Base-by-base conservation (phyloP, 768 basidiomycete species). In the Leccinum aurantiacum region DNA sequence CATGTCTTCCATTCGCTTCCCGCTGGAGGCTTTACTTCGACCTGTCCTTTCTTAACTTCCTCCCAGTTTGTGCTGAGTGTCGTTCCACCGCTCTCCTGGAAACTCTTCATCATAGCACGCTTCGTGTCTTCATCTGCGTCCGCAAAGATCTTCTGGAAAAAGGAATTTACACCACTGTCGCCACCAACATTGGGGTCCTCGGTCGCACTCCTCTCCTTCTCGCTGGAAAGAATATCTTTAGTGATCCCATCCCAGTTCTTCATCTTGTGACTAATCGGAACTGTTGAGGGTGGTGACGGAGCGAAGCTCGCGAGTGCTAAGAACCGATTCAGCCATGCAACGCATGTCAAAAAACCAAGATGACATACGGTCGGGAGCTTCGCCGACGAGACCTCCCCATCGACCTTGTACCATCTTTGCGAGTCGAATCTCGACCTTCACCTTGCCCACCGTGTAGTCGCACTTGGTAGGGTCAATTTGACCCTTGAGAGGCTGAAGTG, bases 51-150 rank as follows among this genome's bases (percentile, higher is more conserved):
- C 62, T 73, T 78, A 15, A 99, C 93, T 63, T 94, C 92, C 5
- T 85, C 86, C 96, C 96, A 99, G 73, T 97, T 93, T 0, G 96
- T 99, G 76, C 92, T 95, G 44, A 99, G 79, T 0, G 93, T 89
- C 9, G 97, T 99, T 8, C 97, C 97, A 7, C 94, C 94, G 65
- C 91, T 93, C 79, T 99, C 96, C 61, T 82, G 80, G 74, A 92
- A 98, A 70, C 93, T 95, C 83, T 99, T 99, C 87, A 98, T 87
- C 95, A 99, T 99, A 3, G 97, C 97, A 38, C 88, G 84, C 67
- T 81, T 86, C 14, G 95, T 93, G 67, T 99, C 92, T 0, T 94
- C 91, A 65, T 97, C 94, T 25, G 95, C 91, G 71, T 91, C 91
- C 6, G 83, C 80, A 68, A 90, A 99, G 62, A 99, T 85, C 77